phyloP scores from a whole-genome alignment of 345 rosid genomes.

The Syzygium aromaticum region DNA sequence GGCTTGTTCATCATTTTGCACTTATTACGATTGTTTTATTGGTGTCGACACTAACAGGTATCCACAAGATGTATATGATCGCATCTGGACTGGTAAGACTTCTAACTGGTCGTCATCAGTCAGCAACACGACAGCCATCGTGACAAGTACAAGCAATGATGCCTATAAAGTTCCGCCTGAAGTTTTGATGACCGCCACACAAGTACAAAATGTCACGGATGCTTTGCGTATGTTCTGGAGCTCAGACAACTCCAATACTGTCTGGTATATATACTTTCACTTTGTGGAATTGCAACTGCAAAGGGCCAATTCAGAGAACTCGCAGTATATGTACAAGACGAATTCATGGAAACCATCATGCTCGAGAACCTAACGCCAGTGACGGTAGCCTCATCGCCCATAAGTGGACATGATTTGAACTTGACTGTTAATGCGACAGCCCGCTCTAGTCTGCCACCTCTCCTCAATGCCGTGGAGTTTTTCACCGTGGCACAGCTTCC shows the following conservation, averaged over 20 bases:
- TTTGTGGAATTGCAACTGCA: constrained; percentile 14
- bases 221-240: accelerated
- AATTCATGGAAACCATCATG: not conserved
- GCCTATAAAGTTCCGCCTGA: not conserved
- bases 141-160: not conserved
- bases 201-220: too few species aligned
- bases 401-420: not conserved
- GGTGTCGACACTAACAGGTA: not conserved
- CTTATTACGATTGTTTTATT: not conserved
- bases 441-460: constrained; percentile 13
- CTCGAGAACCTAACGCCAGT: not conserved
- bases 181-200: not conserved
- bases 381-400: not conserved
- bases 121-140: not conserved
- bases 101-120: not conserved
- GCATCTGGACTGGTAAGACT: accelerated
- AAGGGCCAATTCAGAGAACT: constrained; percentile 1
- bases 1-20: not conserved
- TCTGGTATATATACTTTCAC: not conserved
- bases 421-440: not conserved
- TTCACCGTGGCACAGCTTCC: constrained; percentile 7
- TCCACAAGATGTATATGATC: not conserved
- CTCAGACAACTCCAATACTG: not conserved
- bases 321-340: not conserved
- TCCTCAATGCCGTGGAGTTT: constrained; percentile 33